These are phyloP conservation scores for Candida maesae DNA, from an alignment of 805 yeast genomes.

Conservation along the genomic window DNA sequence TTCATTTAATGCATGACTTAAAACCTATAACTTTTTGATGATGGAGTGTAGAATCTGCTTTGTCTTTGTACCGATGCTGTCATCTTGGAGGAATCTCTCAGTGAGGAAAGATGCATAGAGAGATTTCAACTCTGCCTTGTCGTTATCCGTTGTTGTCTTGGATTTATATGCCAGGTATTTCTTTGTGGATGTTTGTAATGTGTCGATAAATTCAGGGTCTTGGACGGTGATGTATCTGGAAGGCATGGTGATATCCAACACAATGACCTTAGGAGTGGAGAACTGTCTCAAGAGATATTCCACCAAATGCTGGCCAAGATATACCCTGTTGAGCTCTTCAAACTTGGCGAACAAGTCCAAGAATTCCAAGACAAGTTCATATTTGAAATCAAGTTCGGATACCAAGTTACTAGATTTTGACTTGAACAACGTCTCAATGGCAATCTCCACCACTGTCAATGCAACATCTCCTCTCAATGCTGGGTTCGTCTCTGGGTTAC, in stretches of 20 bases:
- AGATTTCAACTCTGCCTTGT: conserved; percentile 33
- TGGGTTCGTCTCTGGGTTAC: conserved; percentile 80
- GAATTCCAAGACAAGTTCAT: conserved; percentile 42
- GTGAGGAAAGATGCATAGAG: conserved; percentile 15
- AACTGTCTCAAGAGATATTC: conserved; percentile 44
- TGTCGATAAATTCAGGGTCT: conserved; percentile 47
- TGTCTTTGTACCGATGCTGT: conserved; percentile 16
- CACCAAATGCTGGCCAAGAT: conserved; percentile 64
- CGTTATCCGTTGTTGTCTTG: conserved; percentile 33
- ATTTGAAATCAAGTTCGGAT: conserved; percentile 28
- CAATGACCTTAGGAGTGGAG: conserved; percentile 37
- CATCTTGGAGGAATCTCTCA: conserved; percentile 33
- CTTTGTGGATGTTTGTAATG: conserved; percentile 66
- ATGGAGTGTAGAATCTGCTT: conserved; percentile 24
- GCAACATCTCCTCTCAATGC: conserved; percentile 74
- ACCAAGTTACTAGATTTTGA: conserved; percentile 20
- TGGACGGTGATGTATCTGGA: conserved; percentile 47
- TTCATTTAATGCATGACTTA: too few relatives aligned
- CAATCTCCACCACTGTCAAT: conserved; percentile 61
- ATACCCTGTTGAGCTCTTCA: conserved; percentile 61
- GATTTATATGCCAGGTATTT: conserved; percentile 58
- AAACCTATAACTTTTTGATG: conserved; percentile 24
- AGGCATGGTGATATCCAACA: conserved; percentile 62
- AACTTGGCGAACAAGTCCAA: conserved; percentile 65
- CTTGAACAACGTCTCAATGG: conserved; percentile 44